Evolutionary conservation across 305 asterid species (phyloP), one percentile per base, ranked within the genome.

Genomic region (Ajuga reptans): DNA sequence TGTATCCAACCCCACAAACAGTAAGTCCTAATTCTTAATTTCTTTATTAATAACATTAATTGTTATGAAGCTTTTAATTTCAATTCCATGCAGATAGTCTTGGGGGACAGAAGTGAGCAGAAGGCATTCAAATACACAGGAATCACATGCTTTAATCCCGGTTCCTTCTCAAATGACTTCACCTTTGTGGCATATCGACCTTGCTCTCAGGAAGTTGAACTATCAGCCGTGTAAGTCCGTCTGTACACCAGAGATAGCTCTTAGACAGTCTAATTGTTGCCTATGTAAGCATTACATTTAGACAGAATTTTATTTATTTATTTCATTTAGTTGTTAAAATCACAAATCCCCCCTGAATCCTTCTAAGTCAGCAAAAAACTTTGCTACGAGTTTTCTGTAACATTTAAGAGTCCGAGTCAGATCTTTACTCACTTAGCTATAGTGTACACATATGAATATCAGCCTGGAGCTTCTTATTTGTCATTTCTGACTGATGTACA

Each of bases 41-140:
- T 66, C 65, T 70, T 56, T 45, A 78, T 55, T 39, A 43, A 16
- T 17, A 41, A 59, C 33, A 15, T 41, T 60, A 18, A 17, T 65
- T 68, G 55, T 63, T 37, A 17, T 52, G 67, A 71, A 17, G 65
- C 51, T 50, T 49, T 27, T 55, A 11, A 9, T 33, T 46, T 66
- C 39, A 68, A 72, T 73, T 12, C 16, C 17, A 4, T 72, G 74
- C 96, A 91, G 99, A 91, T 91, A 67, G 91, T 93, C 36, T 71
- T 93, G 78, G 99, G 90, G 70, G 99, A 93, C 79, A 86, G 79
- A 83, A 89, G 97, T 74, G 97, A 89, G 80, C 97, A 89, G 81
- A 93, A 89, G 84, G 86, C 89, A 33, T 86, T 84, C 83, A 78
- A 78, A 17, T 86, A 91, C 81, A 76, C 89, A 9, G 97, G 99